Conservation (phyloP, 2,329 filamentous ascomycete genomes). For the Diaporthe vaccinii region DNA sequence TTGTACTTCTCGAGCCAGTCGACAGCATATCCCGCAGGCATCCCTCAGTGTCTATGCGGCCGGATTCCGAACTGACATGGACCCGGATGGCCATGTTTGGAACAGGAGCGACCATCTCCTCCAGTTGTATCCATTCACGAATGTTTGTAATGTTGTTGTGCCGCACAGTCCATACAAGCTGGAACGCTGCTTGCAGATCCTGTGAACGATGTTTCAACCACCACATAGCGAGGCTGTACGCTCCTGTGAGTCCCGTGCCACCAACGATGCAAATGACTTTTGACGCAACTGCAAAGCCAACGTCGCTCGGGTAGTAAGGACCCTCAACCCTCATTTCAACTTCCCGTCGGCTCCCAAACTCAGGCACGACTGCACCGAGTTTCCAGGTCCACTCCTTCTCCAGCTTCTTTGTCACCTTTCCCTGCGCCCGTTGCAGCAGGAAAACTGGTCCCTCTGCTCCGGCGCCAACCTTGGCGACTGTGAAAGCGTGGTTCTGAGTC, state of each 20-base stretch:
- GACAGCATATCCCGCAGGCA: neutral
- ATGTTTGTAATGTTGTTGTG: neutral
- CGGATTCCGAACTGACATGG: constrained; percentile 35
- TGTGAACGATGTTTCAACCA: constrained; percentile 19
- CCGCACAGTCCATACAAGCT: constrained; percentile 33
- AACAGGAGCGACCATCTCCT: neutral
- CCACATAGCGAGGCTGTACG: constrained; percentile 31
- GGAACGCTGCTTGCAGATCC: constrained; percentile 5
- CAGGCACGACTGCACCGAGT: neutral
- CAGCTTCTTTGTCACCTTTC: constrained; percentile 34
- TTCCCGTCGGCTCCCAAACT: neutral
- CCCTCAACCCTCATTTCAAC: constrained; percentile 31
- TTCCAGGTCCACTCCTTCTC: constrained; percentile 38
- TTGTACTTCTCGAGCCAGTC: neutral
- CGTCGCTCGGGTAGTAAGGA: constrained; percentile 22
- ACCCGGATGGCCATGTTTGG: constrained; percentile 18
- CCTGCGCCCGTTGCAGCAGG: constrained; percentile 31
- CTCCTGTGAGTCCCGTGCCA: constrained; percentile 22
- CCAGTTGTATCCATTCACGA: constrained; percentile 24
- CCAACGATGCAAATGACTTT: constrained; percentile 33
- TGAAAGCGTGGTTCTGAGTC: constrained; percentile 41
- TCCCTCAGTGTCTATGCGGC: constrained; percentile 11
- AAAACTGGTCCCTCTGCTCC: constrained; percentile 19
- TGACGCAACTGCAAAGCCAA: constrained; percentile 10
- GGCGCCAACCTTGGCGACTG: constrained; percentile 34